phyloP scores from a whole-genome alignment of 2,329 filamentous ascomycete species.

The Acarospora socialis region DNA sequence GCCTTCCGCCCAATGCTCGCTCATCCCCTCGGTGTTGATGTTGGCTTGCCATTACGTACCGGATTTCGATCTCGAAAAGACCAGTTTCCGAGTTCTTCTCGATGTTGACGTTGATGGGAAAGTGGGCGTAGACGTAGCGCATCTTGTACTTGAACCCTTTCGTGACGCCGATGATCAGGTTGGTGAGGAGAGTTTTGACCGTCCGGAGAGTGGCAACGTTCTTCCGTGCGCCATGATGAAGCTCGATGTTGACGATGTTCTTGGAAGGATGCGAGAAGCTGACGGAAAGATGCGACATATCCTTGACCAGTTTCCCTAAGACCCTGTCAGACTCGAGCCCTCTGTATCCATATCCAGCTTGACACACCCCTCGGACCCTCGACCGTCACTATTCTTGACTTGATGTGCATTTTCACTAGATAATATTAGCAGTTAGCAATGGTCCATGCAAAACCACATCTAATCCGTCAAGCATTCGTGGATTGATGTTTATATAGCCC shows the following conservation, averaged over 20 bases:
- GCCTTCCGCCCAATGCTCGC: constrained; percentile 2
- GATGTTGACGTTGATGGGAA: constrained; percentile 99
- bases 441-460: constrained; percentile 25
- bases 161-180: constrained; percentile 95
- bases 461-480: constrained; percentile 1
- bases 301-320: constrained; percentile 85
- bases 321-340: constrained; percentile 19
- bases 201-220: constrained; percentile 95
- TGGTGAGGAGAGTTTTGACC: constrained; percentile 96
- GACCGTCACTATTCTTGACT: constrained; percentile 90
- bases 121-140: constrained; percentile 99
- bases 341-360: constrained; percentile 5
- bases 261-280: constrained; percentile 82
- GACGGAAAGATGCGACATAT: constrained; percentile 91
- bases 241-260: constrained; percentile 85
- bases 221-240: constrained; percentile 98
- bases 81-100: constrained; percentile 91
- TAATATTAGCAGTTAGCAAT: constrained; percentile 19
- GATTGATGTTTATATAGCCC: too few relatives aligned
- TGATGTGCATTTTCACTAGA: constrained; percentile 94
- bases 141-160: constrained; percentile 99
- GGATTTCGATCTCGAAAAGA: constrained; percentile 86
- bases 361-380: constrained; percentile 76
- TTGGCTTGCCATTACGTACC: constrained; percentile 42
- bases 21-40: not conserved